These are phyloP conservation scores for Cladosporium sp. DNA, from an alignment of 2,329 filamentous ascomycete species.

Conservation along the genomic window DNA sequence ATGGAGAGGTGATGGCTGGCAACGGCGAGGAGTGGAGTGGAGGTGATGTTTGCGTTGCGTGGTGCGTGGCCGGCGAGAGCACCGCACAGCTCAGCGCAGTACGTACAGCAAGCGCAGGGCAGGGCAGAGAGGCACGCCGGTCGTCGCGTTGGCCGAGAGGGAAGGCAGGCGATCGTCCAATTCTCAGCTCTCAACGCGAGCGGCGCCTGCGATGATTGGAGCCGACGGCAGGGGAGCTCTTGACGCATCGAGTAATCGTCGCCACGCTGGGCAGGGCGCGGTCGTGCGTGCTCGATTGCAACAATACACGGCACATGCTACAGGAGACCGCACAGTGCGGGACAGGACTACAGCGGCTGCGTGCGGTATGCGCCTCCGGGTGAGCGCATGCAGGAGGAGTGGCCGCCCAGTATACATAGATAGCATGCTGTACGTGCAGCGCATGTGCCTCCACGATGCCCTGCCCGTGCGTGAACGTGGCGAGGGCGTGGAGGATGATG, in stretches of 20 bases:
- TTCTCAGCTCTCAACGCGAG: background rate
- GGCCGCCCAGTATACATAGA: background rate
- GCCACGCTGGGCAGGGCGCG: background rate
- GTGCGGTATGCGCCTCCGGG: background rate
- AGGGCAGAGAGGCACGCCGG: background rate
- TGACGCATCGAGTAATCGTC: background rate
- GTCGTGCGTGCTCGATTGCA: background rate
- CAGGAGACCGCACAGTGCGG: too few relatives aligned
- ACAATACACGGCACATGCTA: background rate
- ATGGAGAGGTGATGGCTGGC: background rate
- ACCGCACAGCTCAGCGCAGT: background rate
- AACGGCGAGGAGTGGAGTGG: background rate
- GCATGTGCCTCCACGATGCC: background rate
- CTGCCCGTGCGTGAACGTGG: conserved; percentile 1
- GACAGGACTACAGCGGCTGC: background rate
- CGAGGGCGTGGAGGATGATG: conserved; percentile 1
- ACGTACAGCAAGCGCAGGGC: conserved; percentile 4
- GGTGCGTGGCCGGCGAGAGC: background rate
- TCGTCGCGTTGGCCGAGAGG: conserved; percentile 8
- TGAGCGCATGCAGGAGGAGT: background rate
- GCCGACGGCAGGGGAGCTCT: conserved; percentile 1
- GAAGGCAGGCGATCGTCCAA: conserved; percentile 8
- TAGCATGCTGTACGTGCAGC: background rate
- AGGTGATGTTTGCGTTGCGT: conserved; percentile 3
- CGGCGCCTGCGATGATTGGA: background rate